A percentile compares a stretch with the other conserved stretches of the same genome.
Evolutionary conservation across 2,329 filamentous ascomycete genomes (phyloP).

Genomic region (Gaeumannomyces tritici): DNA sequence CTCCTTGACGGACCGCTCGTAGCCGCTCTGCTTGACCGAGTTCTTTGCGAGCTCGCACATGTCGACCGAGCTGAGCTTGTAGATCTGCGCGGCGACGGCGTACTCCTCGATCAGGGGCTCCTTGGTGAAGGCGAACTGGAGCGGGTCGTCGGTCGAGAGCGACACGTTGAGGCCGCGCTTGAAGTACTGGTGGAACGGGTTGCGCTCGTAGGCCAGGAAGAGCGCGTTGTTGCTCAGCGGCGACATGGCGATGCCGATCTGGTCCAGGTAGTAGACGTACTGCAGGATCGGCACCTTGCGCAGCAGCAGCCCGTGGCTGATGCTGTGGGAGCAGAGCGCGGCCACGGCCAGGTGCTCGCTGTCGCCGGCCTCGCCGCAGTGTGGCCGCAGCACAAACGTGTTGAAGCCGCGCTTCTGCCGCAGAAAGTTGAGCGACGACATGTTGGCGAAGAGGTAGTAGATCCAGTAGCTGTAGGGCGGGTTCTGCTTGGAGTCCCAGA

Average conservation of each 20-base stretch:
- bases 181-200: constrained; percentile 94
- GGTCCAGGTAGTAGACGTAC: constrained; percentile 95
- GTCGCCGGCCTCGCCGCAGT: constrained; percentile 94
- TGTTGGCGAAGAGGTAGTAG: constrained; percentile 93
- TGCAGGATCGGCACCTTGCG: constrained; percentile 91
- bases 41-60: constrained; percentile 99
- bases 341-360: constrained; percentile 92
- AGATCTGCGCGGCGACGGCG: constrained; percentile 94
- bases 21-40: constrained; percentile 89
- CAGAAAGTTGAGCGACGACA: constrained; percentile 85
- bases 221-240: constrained; percentile 95
- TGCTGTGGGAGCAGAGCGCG: constrained; percentile 87
- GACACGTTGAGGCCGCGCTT: constrained; percentile 91
- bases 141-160: constrained; percentile 88
- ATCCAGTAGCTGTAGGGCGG: constrained; percentile 99
- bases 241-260: constrained; percentile 99
- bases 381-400: constrained; percentile 84
- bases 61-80: constrained; percentile 91
- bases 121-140: constrained; percentile 98
- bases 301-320: constrained; percentile 86
- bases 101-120: constrained; percentile 98
- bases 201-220: constrained; percentile 93
- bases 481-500: constrained; percentile 89
- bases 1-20: constrained; percentile 80
- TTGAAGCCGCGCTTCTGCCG: constrained; percentile 89